A percentile compares a stretch with the other conserved stretches of the same genome.
Conservation (phyloP, 805 yeast genomes). For the Ogataea thermomethanolica region DNA sequence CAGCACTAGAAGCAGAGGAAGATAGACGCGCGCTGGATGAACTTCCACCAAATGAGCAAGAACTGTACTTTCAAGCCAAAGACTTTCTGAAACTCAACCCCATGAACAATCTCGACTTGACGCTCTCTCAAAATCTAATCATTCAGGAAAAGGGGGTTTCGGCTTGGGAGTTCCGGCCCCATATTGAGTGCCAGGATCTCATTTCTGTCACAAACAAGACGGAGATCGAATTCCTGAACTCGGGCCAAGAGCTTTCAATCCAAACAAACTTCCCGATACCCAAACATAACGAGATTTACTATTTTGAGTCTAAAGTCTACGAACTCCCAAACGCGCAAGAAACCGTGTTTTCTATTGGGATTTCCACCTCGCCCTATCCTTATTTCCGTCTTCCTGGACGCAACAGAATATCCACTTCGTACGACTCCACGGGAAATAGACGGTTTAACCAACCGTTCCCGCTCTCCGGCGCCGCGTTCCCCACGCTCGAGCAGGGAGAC, state of each 20-base stretch:
- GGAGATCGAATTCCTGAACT: slow-evolving; percentile 54
- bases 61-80: slow-evolving; percentile 62
- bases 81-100: slow-evolving; percentile 43
- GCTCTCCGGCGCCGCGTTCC: slow-evolving; percentile 41
- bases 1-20: slow-evolving; percentile 55
- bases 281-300: slow-evolving; percentile 75
- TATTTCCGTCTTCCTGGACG: slow-evolving; percentile 91
- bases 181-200: slow-evolving; percentile 50
- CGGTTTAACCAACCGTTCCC: slow-evolving; percentile 76
- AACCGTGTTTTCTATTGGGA: slow-evolving; percentile 67
- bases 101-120: slow-evolving; percentile 32
- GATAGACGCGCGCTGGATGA: slow-evolving; percentile 54
- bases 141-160: slow-evolving; percentile 85
- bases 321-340: slow-evolving; percentile 57
- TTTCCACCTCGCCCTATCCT: slow-evolving; percentile 88
- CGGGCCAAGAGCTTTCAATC: slow-evolving; percentile 47
- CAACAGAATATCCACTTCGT: slow-evolving; percentile 79
- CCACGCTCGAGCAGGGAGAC: slow-evolving; percentile 73
- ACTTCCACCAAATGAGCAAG: slow-evolving; percentile 66
- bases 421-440: slow-evolving; percentile 80
- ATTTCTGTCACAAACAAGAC: slow-evolving; percentile 61
- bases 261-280: slow-evolving; percentile 87
- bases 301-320: slow-evolving; percentile 83
- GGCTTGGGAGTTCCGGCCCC: slow-evolving; percentile 84
- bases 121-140: slow-evolving; percentile 55